phyloP scores from a whole-genome alignment of 352 stramenopile genomes.

The Phytophthora citricola region DNA sequence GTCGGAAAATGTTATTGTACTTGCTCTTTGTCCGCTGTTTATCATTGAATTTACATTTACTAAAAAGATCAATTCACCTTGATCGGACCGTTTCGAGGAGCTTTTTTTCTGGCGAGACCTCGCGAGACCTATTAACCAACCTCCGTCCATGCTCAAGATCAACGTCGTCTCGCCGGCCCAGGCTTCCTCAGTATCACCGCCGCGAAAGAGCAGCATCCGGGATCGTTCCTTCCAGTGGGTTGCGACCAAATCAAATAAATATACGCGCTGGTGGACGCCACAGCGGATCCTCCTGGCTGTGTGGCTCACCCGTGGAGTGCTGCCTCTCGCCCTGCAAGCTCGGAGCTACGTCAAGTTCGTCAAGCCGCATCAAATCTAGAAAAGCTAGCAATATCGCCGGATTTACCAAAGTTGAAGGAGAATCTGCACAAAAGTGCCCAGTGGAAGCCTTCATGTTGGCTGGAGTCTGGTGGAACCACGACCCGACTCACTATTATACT shows the following conservation, averaged over 20 bases:
- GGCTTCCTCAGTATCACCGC: too few relatives aligned
- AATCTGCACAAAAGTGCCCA: slow-evolving; percentile 10
- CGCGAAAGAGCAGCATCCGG: too few relatives aligned
- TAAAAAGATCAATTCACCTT: too few relatives aligned
- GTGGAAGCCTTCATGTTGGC: slow-evolving; percentile 20
- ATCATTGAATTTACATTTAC: slow-evolving; percentile 3
- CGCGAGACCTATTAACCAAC: too few relatives aligned
- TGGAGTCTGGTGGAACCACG: slow-evolving; percentile 21
- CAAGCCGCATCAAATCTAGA: slow-evolving; percentile 23
- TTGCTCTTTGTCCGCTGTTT: too few relatives aligned
- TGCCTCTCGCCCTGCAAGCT: slow-evolving; percentile 10
- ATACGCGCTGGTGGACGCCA: not conserved
- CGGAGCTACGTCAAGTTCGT: slow-evolving; percentile 28
- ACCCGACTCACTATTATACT: slow-evolving; percentile 33
- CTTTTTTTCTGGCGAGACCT: too few relatives aligned
- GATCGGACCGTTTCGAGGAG: too few relatives aligned
- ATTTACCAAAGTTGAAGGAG: not conserved
- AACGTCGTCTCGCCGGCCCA: too few relatives aligned
- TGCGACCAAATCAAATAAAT: too few relatives aligned
- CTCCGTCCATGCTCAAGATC: too few relatives aligned
- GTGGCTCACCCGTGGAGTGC: slow-evolving; percentile 10
- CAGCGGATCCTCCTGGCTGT: slow-evolving; percentile 7
- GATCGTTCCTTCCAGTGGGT: too few relatives aligned
- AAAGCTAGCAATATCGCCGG: slow-evolving; percentile 1
- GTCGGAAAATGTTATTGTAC: not conserved